phyloP scores from a whole-genome alignment of 2,329 filamentous ascomycete genomes.

The Cladophialophora psammophila region DNA sequence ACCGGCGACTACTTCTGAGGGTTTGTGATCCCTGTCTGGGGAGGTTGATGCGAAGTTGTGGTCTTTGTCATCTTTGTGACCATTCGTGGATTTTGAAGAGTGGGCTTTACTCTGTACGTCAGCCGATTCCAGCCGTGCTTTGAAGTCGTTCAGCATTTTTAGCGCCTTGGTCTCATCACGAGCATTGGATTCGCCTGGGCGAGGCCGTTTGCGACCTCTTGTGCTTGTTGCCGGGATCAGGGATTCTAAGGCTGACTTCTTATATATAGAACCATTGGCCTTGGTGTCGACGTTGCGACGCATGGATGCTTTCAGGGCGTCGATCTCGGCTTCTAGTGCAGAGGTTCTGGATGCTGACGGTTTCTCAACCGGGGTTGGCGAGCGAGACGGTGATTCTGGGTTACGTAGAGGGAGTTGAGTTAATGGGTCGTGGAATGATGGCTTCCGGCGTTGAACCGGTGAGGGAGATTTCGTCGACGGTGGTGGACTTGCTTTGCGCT shows the following conservation, averaged over 20 bases:
- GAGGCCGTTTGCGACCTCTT: slow-evolving; percentile 54
- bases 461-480: slow-evolving; percentile 31
- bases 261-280: slow-evolving; percentile 45
- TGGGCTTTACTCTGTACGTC: slow-evolving; percentile 44
- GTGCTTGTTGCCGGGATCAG: slow-evolving; percentile 58
- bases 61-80: slow-evolving; percentile 17
- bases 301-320: slow-evolving; percentile 57
- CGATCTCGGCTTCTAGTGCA: slow-evolving; percentile 52
- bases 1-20: slow-evolving; percentile 5
- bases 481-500: slow-evolving; percentile 36
- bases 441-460: slow-evolving; percentile 43
- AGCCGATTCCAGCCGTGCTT: slow-evolving; percentile 70
- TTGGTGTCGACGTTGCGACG: slow-evolving; percentile 49
- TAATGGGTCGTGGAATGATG: slow-evolving; percentile 51
- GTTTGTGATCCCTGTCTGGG: slow-evolving; percentile 15
- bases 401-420: slow-evolving; percentile 55
- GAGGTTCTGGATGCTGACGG: slow-evolving; percentile 43
- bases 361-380: slow-evolving; percentile 43
- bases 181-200: slow-evolving; percentile 50
- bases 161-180: slow-evolving; percentile 70
- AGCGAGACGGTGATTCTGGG: slow-evolving; percentile 51
- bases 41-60: slow-evolving; percentile 15
- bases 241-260: slow-evolving; percentile 56
- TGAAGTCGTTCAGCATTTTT: slow-evolving; percentile 79
- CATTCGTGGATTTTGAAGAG: slow-evolving; percentile 28